Evolutionary conservation across 805 yeast species (phyloP).

Genomic region (Starmerella scarabaei): DNA sequence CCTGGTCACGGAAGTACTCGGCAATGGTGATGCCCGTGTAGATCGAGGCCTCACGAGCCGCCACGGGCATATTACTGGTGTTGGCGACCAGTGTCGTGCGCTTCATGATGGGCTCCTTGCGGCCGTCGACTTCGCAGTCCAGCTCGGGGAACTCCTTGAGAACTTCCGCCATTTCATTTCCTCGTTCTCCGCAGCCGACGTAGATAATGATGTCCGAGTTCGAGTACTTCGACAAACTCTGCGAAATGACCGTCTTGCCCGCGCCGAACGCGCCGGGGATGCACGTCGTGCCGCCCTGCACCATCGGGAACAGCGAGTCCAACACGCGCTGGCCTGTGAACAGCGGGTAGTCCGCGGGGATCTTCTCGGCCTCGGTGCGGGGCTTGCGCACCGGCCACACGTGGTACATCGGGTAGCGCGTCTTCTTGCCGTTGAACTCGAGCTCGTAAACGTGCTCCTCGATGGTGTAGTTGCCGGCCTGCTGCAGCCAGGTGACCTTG

Average conservation of each 20-base stretch:
- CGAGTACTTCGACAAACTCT: slow-evolving; percentile 90
- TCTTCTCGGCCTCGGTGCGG: slow-evolving; percentile 91
- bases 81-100: slow-evolving; percentile 98
- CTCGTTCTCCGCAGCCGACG: slow-evolving; percentile 94
- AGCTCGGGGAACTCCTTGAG: slow-evolving; percentile 99
- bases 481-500: slow-evolving; percentile 80
- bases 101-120: slow-evolving; percentile 97
- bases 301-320: slow-evolving; percentile 96
- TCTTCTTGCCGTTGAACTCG: slow-evolving; percentile 80
- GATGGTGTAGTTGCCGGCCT: slow-evolving; percentile 78
- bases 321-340: slow-evolving; percentile 98
- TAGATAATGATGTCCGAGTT: slow-evolving; percentile 94
- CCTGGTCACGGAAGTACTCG: slow-evolving; percentile 99
- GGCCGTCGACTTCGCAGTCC: slow-evolving; percentile 78
- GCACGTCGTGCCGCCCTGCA: slow-evolving; percentile 99
- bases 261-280: slow-evolving; percentile 99
- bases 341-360: slow-evolving; percentile 87
- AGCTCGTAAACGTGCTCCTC: slow-evolving; percentile 85
- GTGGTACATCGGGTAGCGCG: slow-evolving; percentile 84
- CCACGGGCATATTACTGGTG: slow-evolving; percentile 99
- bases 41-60: slow-evolving; percentile 99
- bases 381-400: slow-evolving; percentile 99
- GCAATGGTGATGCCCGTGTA: slow-evolving; percentile 98
- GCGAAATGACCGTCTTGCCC: slow-evolving; percentile 97
- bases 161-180: slow-evolving; percentile 99